Evolutionary conservation across 2,329 filamentous ascomycete genomes (phyloP), one percentile per base, ranked within the genome.

Genomic region (Sarocladium brachiariae): DNA sequence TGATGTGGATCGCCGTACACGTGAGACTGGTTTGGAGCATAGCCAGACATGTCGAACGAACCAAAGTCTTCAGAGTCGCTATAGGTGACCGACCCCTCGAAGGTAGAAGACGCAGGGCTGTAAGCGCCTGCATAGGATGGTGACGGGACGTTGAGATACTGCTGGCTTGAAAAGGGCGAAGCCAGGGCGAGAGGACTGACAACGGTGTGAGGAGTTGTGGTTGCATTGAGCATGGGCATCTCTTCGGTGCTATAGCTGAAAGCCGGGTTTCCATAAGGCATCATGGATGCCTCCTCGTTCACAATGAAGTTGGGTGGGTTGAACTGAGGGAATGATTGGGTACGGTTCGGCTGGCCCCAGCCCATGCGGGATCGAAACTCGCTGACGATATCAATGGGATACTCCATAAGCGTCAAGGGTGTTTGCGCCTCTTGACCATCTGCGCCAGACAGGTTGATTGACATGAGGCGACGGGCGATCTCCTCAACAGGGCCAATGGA

Each of bases 401-500:
- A 83, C 58, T 87, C 81, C 81, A 89, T 87, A 38, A 90, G 73
- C 4, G 74, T 71, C 54, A 87, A 67, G 10, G 83, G 81, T 25
- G 82, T 79, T 60, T 83, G 78, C 37, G 78, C 67, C 23, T 81
- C 78, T 14, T 74, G 74, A 51, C 81, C 77, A 52, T 76, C 72
- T 18, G 72, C 72, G 54, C 78, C 74, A 4, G 78, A 76, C 19
- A 81, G 70, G 58, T 79, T 89, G 70, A 88, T 80, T 19, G 83
- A 79, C 56, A 84, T 76, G 24, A 95, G 78, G 31, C 87, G 81
- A 45, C 81, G 80, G 41, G 89, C 83, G 60, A 96, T 96, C 63
- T 93, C 86, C 65, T 96, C 89, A 27, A 97, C 83, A 0, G 91
- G 89, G 2, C 78, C 76, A 41, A 95, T 78, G 14, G 88, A 85